phyloP scores from a whole-genome alignment of 208 protist genomes.

The Herpetomonas tarakana region DNA sequence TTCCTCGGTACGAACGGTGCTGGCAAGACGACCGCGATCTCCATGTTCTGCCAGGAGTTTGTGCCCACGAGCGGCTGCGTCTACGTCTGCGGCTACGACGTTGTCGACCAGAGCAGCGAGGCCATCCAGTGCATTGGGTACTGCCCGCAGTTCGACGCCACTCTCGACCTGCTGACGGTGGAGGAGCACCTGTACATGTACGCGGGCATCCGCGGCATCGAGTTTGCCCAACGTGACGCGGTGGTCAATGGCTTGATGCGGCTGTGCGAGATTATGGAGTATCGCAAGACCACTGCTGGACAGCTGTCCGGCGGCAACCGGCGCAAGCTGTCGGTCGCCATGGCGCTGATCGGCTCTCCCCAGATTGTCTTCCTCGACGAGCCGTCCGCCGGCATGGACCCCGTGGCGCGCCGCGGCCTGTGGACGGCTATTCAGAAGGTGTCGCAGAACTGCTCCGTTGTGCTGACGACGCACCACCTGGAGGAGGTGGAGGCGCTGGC shows the following conservation, averaged over 20 bases:
- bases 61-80: conserved; percentile 36
- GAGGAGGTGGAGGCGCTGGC: conserved; percentile 91
- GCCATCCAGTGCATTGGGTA: conserved; percentile 64
- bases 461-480: conserved; percentile 93
- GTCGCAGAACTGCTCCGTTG: conserved; percentile 60
- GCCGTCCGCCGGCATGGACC: conserved; percentile 66
- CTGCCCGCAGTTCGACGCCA: conserved; percentile 91
- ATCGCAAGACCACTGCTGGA: conserved; percentile 13
- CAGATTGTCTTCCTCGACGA: conserved; percentile 60
- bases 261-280: conserved; percentile 17
- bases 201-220: conserved; percentile 49
- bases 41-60: conserved; percentile 55
- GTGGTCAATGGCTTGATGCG: conserved; percentile 23
- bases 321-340: conserved; percentile 55
- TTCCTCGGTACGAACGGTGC: conserved; percentile 75
- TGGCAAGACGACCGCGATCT: conserved; percentile 66
- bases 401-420: conserved; percentile 33
- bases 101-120: conserved; percentile 25
- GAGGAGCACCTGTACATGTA: conserved; percentile 55
- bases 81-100: conserved; percentile 34
- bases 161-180: conserved; percentile 79
- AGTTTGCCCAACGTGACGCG: conserved; percentile 5
- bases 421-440: conserved; percentile 39
- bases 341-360: conserved; percentile 57
- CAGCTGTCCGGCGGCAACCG: conserved; percentile 59